Evolutionary conservation across 768 basidiomycete species (phyloP).

Genomic region (Ephemerocybe angulata): DNA sequence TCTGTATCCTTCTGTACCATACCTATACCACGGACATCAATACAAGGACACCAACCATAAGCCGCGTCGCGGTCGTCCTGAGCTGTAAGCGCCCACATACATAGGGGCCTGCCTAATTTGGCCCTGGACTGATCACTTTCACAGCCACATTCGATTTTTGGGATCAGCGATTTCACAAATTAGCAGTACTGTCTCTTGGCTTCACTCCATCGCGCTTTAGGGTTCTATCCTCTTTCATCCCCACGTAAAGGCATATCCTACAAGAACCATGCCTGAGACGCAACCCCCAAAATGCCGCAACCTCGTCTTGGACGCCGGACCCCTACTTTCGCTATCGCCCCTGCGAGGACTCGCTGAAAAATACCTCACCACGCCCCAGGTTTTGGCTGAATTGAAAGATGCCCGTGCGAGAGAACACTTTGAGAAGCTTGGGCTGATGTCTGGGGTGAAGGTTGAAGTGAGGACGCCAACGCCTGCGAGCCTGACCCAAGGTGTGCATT

Average conservation of each 20-base stretch:
- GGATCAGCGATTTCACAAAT: background rate
- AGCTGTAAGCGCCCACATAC: too few species aligned
- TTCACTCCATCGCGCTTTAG: too few species aligned
- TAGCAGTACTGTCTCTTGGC: background rate
- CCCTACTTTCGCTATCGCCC: conserved; percentile 83
- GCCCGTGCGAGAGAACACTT: conserved; percentile 84
- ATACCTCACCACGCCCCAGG: conserved; percentile 87
- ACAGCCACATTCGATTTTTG: background rate
- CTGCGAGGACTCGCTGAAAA: conserved; percentile 84
- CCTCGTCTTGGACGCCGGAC: conserved; percentile 91
- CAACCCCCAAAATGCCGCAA: conserved; percentile 57
- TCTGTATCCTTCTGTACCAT: too few species aligned
- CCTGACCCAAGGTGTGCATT: conserved; percentile 53
- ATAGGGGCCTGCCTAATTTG: background rate
- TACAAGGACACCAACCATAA: too few species aligned
- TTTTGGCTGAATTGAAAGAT: conserved; percentile 87
- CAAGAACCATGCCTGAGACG: conserved; percentile 19
- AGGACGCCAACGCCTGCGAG: conserved; percentile 67
- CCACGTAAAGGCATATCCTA: too few species aligned
- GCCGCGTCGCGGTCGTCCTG: too few species aligned
- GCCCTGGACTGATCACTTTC: background rate
- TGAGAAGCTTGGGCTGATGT: conserved; percentile 67
- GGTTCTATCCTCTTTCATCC: too few species aligned
- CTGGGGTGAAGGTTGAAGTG: conserved; percentile 73
- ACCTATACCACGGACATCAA: too few species aligned